Base-by-base conservation (phyloP, 768 basidiomycete genomes). In the Xerocomellus amylosporus region DNA sequence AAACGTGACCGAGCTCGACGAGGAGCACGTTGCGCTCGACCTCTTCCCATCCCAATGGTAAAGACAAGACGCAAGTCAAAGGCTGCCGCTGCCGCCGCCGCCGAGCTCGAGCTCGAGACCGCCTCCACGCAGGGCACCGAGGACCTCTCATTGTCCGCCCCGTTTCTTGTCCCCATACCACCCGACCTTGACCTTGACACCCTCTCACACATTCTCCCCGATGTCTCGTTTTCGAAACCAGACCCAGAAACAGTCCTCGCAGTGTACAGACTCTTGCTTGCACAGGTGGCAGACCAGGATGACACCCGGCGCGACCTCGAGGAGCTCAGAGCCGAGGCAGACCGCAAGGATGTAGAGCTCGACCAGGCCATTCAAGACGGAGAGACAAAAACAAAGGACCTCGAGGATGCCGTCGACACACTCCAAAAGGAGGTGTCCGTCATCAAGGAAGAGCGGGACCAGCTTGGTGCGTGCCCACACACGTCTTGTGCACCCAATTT, bases 331-430 rank as follows among this genome's bases (percentile, higher is more conserved):
- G 89, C 89, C 3, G 83, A 85, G 44, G 66, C 76, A 10, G 81
- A 88, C 61, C 81, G 79, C 69, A 87, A 86, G 68, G 90, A 92
- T 51, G 75, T 93, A 3, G 91, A 94, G 68, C 74, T 93, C 34
- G 91, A 93, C 67, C 90, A 93, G 71, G 84, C 88, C 7, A 68
- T 91, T 34, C 87, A 91, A 62, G 90, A 93, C 67, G 81, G 79
- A 49, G 89, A 93, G 65, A 80, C 75, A 2, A 71, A 77, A 45
- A 70, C 80, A 2, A 79, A 78, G 47, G 84, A 88, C 31, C 63
- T 85, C 12, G 86, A 88, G 61, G 64, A 62, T 0, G 71, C 81
- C 1, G 57, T 84, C 30, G 82, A 86, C 50, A 58, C 63, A 42
- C 68, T 79, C 5, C 82, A 84, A 57, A 75, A 75, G 26, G 86